These are phyloP conservation scores for Cystobasidium onofrii DNA, from an alignment of 768 basidiomycete genomes.

Conservation along the genomic window DNA sequence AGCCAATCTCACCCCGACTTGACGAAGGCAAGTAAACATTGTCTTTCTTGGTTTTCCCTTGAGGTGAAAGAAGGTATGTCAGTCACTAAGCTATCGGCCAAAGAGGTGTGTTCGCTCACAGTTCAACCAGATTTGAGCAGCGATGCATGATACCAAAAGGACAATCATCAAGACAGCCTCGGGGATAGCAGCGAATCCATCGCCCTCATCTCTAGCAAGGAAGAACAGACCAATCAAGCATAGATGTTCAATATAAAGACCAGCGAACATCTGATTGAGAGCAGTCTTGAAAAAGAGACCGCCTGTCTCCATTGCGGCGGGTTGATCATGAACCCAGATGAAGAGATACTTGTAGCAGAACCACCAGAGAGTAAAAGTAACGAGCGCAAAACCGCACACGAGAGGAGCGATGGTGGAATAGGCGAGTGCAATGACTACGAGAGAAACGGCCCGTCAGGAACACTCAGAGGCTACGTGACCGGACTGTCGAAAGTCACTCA, in stretches of 20 bases:
- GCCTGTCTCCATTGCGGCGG: slow-evolving; percentile 49
- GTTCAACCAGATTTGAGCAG: slow-evolving; percentile 51
- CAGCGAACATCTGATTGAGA: slow-evolving; percentile 84
- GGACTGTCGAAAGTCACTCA: slow-evolving; percentile 48
- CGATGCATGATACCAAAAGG: slow-evolving; percentile 59
- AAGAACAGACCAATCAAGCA: slow-evolving; percentile 80
- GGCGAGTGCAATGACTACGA: slow-evolving; percentile 73
- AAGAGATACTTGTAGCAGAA: slow-evolving; percentile 50
- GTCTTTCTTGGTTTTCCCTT: slow-evolving; percentile 29
- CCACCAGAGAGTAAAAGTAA: slow-evolving; percentile 16
- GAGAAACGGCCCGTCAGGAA: slow-evolving; percentile 58
- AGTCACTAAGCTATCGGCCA: slow-evolving; percentile 45
- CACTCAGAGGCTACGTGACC: slow-evolving; percentile 45
- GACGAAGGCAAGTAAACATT: slow-evolving; percentile 7
- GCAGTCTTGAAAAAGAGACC: slow-evolving; percentile 93
- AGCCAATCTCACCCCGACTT: background rate
- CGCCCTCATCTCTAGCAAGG: slow-evolving; percentile 57
- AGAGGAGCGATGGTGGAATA: slow-evolving; percentile 38
- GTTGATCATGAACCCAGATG: slow-evolving; percentile 38
- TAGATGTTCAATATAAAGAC: slow-evolving; percentile 81
- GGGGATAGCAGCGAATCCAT: slow-evolving; percentile 56
- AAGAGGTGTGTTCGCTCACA: no score
- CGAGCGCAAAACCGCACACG: slow-evolving; percentile 18
- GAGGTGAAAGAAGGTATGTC: slow-evolving; percentile 40
- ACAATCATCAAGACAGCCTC: slow-evolving; percentile 74